Percentiles rank a stretch among this genome's conserved stretches.
These are phyloP conservation scores for Trichoderma brevicompactum DNA, from an alignment of 2,329 filamentous ascomycete species.

Conservation along the genomic window DNA sequence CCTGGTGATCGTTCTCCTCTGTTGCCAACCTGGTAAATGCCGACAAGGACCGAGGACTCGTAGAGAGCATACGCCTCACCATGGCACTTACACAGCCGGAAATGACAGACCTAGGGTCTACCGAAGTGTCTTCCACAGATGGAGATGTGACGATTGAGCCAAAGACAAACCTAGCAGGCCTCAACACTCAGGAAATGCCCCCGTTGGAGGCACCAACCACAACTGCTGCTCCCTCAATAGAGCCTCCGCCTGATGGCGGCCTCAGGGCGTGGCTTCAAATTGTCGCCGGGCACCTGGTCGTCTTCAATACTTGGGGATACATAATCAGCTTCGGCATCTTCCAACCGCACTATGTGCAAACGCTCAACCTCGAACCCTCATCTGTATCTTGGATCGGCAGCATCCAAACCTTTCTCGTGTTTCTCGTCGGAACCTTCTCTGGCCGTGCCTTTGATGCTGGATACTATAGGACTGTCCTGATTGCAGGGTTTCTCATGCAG, in stretches of 20 bases:
- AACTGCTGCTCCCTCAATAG: not conserved
- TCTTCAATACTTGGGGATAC: constrained; percentile 48
- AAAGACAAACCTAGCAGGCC: not conserved
- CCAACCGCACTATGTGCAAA: constrained; percentile 45
- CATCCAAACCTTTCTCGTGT: constrained; percentile 50
- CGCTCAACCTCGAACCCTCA: constrained; percentile 41
- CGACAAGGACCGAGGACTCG: not conserved
- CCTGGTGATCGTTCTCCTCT: not conserved
- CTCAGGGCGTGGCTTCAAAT: constrained; percentile 46
- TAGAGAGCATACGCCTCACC: not conserved
- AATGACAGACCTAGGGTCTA: not conserved
- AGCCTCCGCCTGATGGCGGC: constrained; percentile 44
- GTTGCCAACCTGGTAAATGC: not conserved
- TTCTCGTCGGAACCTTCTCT: constrained; percentile 47
- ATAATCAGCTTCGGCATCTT: constrained; percentile 47
- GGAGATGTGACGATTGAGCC: not conserved
- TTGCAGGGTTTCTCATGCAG: constrained; percentile 48
- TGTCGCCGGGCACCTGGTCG: constrained; percentile 44
- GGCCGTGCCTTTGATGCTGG: constrained; percentile 51
- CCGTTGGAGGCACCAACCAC: not conserved
- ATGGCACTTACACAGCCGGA: constrained; percentile 11
- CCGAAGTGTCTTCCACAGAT: constrained; percentile 3
- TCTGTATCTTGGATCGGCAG: constrained; percentile 56
- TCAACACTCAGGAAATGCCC: not conserved
- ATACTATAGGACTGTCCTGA: constrained; percentile 42